These are phyloP conservation scores for Trichoderma simmonsii DNA, from an alignment of 2,329 filamentous ascomycete genomes.

Conservation along the genomic window DNA sequence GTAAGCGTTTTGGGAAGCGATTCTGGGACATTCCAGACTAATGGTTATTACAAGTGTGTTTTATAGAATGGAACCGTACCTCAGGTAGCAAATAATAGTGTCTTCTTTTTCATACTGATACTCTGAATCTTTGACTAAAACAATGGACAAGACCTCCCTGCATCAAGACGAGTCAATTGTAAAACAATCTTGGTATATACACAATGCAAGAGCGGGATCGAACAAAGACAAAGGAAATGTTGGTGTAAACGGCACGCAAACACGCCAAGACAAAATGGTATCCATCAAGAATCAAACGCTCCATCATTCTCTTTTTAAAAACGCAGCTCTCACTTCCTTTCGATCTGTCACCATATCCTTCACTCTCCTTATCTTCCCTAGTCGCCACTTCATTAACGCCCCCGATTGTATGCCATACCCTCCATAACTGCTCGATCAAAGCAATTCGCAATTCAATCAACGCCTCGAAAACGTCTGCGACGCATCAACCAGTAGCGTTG, in stretches of 20 bases:
- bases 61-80: not conserved
- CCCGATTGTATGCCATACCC: not conserved
- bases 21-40: not conserved
- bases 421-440: not conserved
- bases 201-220: not conserved
- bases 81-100: not conserved
- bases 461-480: constrained; percentile 36
- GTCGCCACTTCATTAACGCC: not conserved
- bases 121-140: not conserved
- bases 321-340: not conserved
- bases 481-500: constrained; percentile 50
- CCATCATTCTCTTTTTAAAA: not conserved
- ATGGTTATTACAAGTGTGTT: not conserved
- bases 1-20: not conserved
- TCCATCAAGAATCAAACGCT: constrained; percentile 12
- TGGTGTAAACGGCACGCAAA: not conserved
- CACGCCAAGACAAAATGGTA: constrained; percentile 4
- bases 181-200: not conserved
- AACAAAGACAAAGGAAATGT: not conserved
- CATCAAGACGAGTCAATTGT: not conserved
- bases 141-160: not conserved
- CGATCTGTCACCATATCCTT: not conserved
- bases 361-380: not conserved
- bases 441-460: not conserved
- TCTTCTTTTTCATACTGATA: not conserved